A percentile compares a stretch with the other conserved stretches of the same genome.
Evolutionary conservation across 176 grass and related monocot species (phyloP).

Genomic region (Oryza australiensis): DNA sequence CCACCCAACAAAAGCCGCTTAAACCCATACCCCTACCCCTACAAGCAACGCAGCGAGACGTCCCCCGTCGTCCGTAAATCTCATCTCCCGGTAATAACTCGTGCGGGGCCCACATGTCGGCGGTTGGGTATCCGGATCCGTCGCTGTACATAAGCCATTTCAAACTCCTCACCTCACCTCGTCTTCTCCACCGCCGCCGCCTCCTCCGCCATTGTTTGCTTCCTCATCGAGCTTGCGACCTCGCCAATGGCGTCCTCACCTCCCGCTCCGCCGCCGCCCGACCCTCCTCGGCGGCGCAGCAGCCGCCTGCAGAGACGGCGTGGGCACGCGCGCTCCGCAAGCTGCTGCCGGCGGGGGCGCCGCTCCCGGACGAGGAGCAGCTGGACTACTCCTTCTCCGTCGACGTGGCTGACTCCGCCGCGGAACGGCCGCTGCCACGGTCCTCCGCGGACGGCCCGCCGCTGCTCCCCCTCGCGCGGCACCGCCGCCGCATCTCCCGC

Average conservation of each 20-base stretch:
- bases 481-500: conserved; percentile 30
- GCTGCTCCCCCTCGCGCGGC: not conserved
- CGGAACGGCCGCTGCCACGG: not conserved
- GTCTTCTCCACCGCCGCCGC: not conserved
- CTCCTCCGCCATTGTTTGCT: not conserved
- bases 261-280: not conserved
- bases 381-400: conserved; percentile 57
- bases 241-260: conserved; percentile 3
- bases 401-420: conserved; percentile 1
- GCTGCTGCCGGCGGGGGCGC: conserved; percentile 54
- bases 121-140: not conserved
- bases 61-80: not conserved
- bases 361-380: conserved; percentile 53
- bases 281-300: not conserved
- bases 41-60: no score
- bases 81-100: not conserved
- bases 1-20: no score
- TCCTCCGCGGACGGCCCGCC: not conserved
- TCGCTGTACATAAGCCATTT: not conserved
- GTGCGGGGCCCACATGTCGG: not conserved
- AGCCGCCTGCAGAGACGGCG: not conserved
- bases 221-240: not conserved
- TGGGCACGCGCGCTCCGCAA: conserved; percentile 34
- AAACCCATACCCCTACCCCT: no score
- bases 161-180: not conserved